Evolutionary conservation across 306 rosid genomes (phyloP), one percentile per base, ranked within the genome.

Genomic region (Geum urbanum): DNA sequence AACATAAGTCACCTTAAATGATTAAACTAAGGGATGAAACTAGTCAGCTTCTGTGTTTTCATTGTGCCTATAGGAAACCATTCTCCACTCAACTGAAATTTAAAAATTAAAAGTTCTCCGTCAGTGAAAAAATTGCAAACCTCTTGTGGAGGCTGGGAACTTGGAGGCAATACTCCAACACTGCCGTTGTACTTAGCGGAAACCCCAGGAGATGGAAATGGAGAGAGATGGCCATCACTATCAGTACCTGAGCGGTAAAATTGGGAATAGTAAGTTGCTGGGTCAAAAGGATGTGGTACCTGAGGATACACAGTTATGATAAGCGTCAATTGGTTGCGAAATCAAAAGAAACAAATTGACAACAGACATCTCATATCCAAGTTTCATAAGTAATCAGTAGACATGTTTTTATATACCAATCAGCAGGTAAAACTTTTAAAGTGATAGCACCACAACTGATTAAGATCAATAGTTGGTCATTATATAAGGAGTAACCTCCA

Each of bases 141-240:
- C 95, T 94, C 97, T 87, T 86, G 99, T 62, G 86, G 89, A 77
- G 96, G 79, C 78, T 91, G 95, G 61, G 91, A 82, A 72, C 77
- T 86, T 40, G 90, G 78, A 61, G 96, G 87, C 85, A 94, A 74
- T 68, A 81, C 86, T 1, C 90, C 70, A 62, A 85, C 87, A 86
- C 80, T 91, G 65, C 91, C 91, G 67, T 86, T 89, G 84, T 88
- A 87, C 86, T 88, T 88, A 55, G 92, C 49, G 46, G 85, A 80
- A 71, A 86, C 86, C 69, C 87, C 96, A 37, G 85, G 71, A 81
- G 96, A 78, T 66, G 87, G 82, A 80, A 92, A 88, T 18, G 98
- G 97, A 69, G 99, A 90, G 77, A 87, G 83, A 50, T 87, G 91
- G 45, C 95, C 97, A 68, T 88, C 99, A 77, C 72, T 76, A 78